A percentile compares a stretch with the other conserved stretches of the same genome.
These are phyloP conservation scores for Linum usitatissimum DNA, from an alignment of 345 rosid genomes.

Conservation along the genomic window DNA sequence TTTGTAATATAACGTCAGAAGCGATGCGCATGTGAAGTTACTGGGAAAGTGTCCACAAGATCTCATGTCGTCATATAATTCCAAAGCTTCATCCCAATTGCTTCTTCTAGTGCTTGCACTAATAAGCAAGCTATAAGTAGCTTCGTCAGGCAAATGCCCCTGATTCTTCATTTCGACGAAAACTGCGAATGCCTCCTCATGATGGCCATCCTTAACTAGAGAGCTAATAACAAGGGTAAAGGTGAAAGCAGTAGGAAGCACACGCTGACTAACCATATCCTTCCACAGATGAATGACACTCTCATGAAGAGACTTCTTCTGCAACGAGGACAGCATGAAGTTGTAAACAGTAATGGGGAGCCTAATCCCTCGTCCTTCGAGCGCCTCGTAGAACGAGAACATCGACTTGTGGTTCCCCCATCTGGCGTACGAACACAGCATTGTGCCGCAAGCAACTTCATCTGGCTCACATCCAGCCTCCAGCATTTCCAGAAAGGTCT, in stretches of 20 bases:
- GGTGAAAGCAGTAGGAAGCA: slow-evolving; percentile 49
- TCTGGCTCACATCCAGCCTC: slow-evolving; percentile 86
- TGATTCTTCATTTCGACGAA: slow-evolving; percentile 60
- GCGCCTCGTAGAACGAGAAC: slow-evolving; percentile 63
- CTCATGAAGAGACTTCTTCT: slow-evolving; percentile 68
- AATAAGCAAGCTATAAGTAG: slow-evolving; percentile 64
- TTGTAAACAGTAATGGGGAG: slow-evolving; percentile 68
- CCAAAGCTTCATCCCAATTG: slow-evolving; percentile 45
- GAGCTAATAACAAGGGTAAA: slow-evolving; percentile 71
- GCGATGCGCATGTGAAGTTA: slow-evolving; percentile 86
- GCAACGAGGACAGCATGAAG: slow-evolving; percentile 86
- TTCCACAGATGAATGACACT: slow-evolving; percentile 63
- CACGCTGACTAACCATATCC: slow-evolving; percentile 47
- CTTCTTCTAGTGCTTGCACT: slow-evolving; percentile 37
- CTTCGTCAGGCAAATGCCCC: slow-evolving; percentile 74
- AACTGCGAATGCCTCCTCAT: slow-evolving; percentile 44
- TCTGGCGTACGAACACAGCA: slow-evolving; percentile 86
- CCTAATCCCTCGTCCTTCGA: slow-evolving; percentile 46
- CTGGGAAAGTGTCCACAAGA: slow-evolving; percentile 58
- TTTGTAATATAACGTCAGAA: slow-evolving; percentile 67
- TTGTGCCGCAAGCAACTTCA: slow-evolving; percentile 87
- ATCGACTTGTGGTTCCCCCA: slow-evolving; percentile 85
- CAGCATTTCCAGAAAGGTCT: slow-evolving; percentile 85
- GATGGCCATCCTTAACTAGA: slow-evolving; percentile 44
- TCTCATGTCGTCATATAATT: slow-evolving; percentile 67